phyloP scores from a whole-genome alignment of 352 stramenopile genomes.

The Globisporangium polare region DNA sequence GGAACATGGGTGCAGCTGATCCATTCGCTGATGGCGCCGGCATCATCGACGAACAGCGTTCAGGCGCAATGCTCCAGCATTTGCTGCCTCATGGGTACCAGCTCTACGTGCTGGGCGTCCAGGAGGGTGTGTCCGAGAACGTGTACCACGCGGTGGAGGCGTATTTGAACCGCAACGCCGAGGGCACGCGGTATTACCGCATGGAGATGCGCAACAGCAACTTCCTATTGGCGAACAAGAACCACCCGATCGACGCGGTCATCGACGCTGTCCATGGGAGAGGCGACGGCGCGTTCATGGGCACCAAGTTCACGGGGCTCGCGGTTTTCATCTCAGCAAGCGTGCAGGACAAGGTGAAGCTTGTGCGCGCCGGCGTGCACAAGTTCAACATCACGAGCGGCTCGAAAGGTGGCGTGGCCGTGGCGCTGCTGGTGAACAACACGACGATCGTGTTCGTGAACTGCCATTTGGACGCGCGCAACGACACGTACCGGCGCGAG shows the following conservation, averaged over 20 bases:
- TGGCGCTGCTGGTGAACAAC: constrained; percentile 68
- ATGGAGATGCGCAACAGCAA: constrained; percentile 77
- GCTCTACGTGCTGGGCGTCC: constrained; percentile 82
- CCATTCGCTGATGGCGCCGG: constrained; percentile 68
- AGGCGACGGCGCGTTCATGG: constrained; percentile 77
- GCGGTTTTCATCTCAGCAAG: constrained; percentile 66
- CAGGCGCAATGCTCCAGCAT: constrained; percentile 62
- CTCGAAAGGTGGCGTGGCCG: constrained; percentile 77
- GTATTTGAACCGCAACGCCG: constrained; percentile 73
- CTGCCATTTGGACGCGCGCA: constrained; percentile 79
- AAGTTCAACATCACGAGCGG: constrained; percentile 82
- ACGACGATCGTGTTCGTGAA: constrained; percentile 85
- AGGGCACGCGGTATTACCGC: constrained; percentile 54
- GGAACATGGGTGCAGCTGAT: constrained; percentile 84
- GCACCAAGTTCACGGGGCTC: constrained; percentile 83
- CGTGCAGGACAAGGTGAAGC: constrained; percentile 58
- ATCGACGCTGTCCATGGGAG: constrained; percentile 79
- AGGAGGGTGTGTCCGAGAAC: constrained; percentile 85
- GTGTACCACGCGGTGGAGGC: constrained; percentile 77
- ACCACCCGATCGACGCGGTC: constrained; percentile 54
- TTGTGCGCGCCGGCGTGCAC: constrained; percentile 69
- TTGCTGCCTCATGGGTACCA: constrained; percentile 81
- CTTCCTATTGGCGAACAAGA: constrained; percentile 64
- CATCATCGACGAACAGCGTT: constrained; percentile 74
- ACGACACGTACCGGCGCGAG: constrained; percentile 74